A percentile compares a stretch with the other conserved stretches of the same genome.
Conservation (phyloP, 305 asterid genomes). For the Lippia alba region DNA sequence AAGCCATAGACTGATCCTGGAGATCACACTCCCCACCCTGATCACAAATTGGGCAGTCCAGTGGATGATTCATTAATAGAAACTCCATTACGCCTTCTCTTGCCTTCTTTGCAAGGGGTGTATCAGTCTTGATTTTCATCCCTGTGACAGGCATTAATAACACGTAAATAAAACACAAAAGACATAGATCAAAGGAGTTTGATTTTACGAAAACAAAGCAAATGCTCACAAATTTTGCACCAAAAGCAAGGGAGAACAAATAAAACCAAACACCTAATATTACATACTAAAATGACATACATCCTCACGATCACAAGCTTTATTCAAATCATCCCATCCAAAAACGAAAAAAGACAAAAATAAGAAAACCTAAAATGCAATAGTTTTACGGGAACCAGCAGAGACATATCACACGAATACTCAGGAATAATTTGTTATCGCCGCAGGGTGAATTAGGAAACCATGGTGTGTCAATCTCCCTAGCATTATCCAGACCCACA, state of each 20-base stretch:
- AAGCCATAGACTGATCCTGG: slow-evolving; percentile 98
- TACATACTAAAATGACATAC: neutral
- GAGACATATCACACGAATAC: neutral
- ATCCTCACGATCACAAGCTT: neutral
- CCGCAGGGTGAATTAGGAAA: slow-evolving; percentile 19
- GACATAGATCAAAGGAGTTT: slow-evolving; percentile 7
- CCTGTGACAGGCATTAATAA: slow-evolving; percentile 48
- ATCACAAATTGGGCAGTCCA: slow-evolving; percentile 92
- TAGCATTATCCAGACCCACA: neutral
- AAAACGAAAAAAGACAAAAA: neutral
- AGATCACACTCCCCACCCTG: slow-evolving; percentile 99
- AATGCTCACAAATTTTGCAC: slow-evolving; percentile 19
- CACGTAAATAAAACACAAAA: neutral
- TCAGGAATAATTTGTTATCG: slow-evolving; percentile 5
- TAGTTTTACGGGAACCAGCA: neutral
- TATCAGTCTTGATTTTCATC: slow-evolving; percentile 95
- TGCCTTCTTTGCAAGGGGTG: slow-evolving; percentile 95
- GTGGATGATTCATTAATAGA: slow-evolving; percentile 89
- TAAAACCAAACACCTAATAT: slow-evolving; percentile 12
- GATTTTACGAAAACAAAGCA: neutral
- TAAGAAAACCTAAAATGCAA: too few species aligned
- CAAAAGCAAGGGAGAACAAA: slow-evolving; percentile 9
- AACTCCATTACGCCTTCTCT: slow-evolving; percentile 99
- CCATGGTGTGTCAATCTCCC: neutral
- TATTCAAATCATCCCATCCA: neutral